Base-by-base conservation (phyloP, 768 basidiomycete species). In the Phaeotremella skinneri region DNA sequence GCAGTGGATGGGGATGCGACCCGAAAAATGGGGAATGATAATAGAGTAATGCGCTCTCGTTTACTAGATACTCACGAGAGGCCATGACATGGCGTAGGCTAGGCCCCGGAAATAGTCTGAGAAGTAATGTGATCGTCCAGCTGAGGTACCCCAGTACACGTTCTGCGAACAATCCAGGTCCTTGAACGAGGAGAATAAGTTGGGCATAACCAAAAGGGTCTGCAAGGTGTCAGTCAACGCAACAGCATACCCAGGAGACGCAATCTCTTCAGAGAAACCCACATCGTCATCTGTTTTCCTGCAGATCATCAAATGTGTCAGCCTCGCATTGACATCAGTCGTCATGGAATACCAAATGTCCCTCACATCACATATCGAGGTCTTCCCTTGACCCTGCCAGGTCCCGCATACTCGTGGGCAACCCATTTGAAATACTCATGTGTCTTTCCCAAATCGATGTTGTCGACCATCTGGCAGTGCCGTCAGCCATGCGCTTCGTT, bases 261-360 rank as follows among this genome's bases (percentile, higher is more conserved):
- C n/a, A n/a, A 26, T 17, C 29, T 30, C 39, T 30, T 32, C 14
- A 42, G 2, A 7, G 17, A 23, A 16, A 69, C 76, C 59, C 41
- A 78, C 76, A 71, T 78, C 77, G 52, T 78, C 77, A 51, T 78
- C 77, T 49, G 75, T 67, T 73, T 78, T 78, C 67, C 76, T 78
- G 53, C 4, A 3, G 11, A 51, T 55, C 26, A 34, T 6, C 13
- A 37, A n/a, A 14, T 2, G 27, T 6, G 5, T 20, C 41, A 20
- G 26, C 32, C 34, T n/a, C 26, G 41, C 4, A 31, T 26, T 30
- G 41, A n/a, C 2, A 34, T 34, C 16, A 47, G 25, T 11, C 21
- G 43, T 23, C 39, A 25, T 29, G 21, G 49, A 37, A 49, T n/a
- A 25, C 4, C 20, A 2, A n/a, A 3, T 4, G 70, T n/a, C n/a